These are phyloP conservation scores for Tritrichomonas foetus DNA, from an alignment of 208 protist species.

Conservation along the genomic window DNA sequence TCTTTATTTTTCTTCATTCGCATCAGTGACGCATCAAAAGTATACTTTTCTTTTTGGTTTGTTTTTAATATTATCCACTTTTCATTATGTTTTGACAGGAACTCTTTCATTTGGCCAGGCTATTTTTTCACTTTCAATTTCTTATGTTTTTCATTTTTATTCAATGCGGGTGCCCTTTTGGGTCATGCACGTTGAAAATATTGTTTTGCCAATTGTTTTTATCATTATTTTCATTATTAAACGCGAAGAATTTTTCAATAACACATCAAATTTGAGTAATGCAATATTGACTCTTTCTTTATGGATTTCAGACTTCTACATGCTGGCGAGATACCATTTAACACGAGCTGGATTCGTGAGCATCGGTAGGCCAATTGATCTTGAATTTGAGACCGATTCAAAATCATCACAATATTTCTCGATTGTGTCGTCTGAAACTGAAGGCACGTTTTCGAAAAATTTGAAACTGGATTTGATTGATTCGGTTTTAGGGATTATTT, in stretches of 20 bases:
- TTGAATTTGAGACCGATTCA: background rate
- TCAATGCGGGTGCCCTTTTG: background rate
- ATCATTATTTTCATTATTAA: background rate
- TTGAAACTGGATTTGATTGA: background rate
- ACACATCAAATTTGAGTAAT: background rate
- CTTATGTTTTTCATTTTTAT: constrained; percentile 31
- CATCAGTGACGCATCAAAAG: background rate
- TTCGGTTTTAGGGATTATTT: background rate
- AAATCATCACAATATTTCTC: background rate
- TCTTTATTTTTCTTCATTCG: background rate
- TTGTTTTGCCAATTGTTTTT: background rate
- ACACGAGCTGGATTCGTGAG: background rate
- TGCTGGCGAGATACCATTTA: background rate
- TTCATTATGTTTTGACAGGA: background rate
- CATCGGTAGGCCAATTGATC: background rate
- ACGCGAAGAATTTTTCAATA: background rate
- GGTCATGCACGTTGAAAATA: constrained; percentile 6
- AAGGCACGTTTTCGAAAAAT: background rate
- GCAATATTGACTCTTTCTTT: background rate
- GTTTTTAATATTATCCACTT: background rate
- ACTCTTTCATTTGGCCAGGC: background rate
- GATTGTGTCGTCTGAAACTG: background rate
- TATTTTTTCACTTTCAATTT: background rate
- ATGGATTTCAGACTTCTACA: background rate
- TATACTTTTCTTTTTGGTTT: background rate